Conservation (phyloP, 2,329 filamentous ascomycete genomes). For the Alternaria arborescens region DNA sequence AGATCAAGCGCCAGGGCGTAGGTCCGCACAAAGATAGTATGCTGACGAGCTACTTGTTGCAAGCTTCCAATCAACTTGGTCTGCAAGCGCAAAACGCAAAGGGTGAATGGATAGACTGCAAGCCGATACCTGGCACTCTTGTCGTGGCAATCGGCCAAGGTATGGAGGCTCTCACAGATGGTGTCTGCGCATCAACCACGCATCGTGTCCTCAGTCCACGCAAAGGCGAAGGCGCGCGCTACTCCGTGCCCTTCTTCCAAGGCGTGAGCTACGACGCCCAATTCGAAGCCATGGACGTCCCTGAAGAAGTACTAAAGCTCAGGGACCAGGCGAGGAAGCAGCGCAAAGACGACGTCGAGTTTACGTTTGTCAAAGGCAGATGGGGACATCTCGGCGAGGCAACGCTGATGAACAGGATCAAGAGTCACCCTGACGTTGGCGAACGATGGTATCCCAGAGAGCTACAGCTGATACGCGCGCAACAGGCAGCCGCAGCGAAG, state of each 20-base stretch:
- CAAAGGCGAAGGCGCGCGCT: constrained; percentile 75
- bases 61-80: constrained; percentile 77
- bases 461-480: constrained; percentile 52
- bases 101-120: constrained; percentile 84
- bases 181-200: constrained; percentile 82
- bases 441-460: constrained; percentile 71
- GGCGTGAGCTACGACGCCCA: constrained; percentile 80
- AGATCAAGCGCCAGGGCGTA: constrained; percentile 67
- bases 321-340: constrained; percentile 67
- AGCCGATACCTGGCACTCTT: constrained; percentile 77
- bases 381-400: constrained; percentile 78
- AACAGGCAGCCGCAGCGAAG: constrained; percentile 44
- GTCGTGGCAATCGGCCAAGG: constrained; percentile 90
- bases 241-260: constrained; percentile 88
- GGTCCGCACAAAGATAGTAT: constrained; percentile 88
- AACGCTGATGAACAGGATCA: constrained; percentile 82
- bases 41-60: constrained; percentile 81
- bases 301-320: constrained; percentile 69
- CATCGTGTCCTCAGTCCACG: constrained; percentile 81
- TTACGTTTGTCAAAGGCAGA: constrained; percentile 78
- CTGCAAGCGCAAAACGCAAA: constrained; percentile 83
- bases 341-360: constrained; percentile 77
- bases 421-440: constrained; percentile 87
- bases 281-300: constrained; percentile 79
- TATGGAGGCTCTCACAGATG: constrained; percentile 82